These are phyloP conservation scores for Lentinula novae-zelandiae DNA, from an alignment of 1,284 basidiomycete species.

Conservation along the genomic window DNA sequence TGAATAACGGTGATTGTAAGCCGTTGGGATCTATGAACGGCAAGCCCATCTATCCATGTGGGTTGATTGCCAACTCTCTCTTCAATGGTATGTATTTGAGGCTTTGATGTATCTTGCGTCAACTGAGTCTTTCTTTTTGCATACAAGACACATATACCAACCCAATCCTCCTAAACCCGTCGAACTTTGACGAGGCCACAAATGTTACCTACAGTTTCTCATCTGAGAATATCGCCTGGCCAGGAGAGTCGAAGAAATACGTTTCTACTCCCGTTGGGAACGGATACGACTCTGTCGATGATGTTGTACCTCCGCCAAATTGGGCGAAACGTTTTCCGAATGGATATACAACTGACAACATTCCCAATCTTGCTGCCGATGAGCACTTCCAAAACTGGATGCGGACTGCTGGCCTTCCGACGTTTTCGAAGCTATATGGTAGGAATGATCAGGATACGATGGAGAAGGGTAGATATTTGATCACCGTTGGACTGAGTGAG, in stretches of 20 bases:
- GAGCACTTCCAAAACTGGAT: slow-evolving; percentile 99
- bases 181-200: slow-evolving; percentile 40
- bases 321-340: slow-evolving; percentile 76
- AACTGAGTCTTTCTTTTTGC: neutral
- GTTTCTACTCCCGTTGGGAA: slow-evolving; percentile 43
- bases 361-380: slow-evolving; percentile 72
- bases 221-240: slow-evolving; percentile 87
- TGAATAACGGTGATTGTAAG: slow-evolving; percentile 84
- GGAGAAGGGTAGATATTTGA: slow-evolving; percentile 71
- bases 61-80: slow-evolving; percentile 95
- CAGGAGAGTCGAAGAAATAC: slow-evolving; percentile 92
- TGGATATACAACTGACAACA: slow-evolving; percentile 64
- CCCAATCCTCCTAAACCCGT: slow-evolving; percentile 55
- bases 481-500: slow-evolving; percentile 82
- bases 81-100: slow-evolving; percentile 77
- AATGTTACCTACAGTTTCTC: slow-evolving; percentile 72
- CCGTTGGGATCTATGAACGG: slow-evolving; percentile 63
- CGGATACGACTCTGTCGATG: slow-evolving; percentile 48
- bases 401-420: slow-evolving; percentile 95
- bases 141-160: slow-evolving; percentile 73
- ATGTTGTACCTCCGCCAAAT: slow-evolving; percentile 91
- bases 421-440: slow-evolving; percentile 93
- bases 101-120: neutral
- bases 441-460: slow-evolving; percentile 84
- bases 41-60: slow-evolving; percentile 88